Evolutionary conservation across 176 grass and related monocot species (phyloP).

Genomic region (Carex scoparia): DNA sequence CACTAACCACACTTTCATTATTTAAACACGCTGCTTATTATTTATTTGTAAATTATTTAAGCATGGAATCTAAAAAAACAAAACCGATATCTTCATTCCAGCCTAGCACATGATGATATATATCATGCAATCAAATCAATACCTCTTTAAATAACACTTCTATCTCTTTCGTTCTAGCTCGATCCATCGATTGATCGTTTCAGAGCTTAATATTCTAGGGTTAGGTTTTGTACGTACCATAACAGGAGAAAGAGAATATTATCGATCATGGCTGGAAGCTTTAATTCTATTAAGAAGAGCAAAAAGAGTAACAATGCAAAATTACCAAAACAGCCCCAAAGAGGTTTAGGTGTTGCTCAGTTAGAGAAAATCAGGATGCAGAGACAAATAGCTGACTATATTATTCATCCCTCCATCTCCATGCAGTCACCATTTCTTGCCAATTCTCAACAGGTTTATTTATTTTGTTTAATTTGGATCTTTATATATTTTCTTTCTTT

Average conservation of each 20-base stretch:
- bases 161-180: neutral
- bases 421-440: constrained; percentile 28
- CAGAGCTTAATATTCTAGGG: neutral
- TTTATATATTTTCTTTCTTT: neutral
- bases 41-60: neutral
- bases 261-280: neutral
- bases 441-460: neutral
- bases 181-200: neutral
- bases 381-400: constrained; percentile 58
- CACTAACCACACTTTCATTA: constrained; percentile 12
- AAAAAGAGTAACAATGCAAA: constrained; percentile 14
- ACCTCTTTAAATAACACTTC: neutral
- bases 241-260: neutral
- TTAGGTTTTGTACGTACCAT: neutral
- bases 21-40: neutral
- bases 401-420: constrained; percentile 38
- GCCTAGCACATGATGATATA: constrained; percentile 8
- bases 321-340: constrained; percentile 46
- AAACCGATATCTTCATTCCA: constrained; percentile 3
- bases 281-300: constrained; percentile 6
- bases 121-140: neutral
- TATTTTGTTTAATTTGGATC: neutral
- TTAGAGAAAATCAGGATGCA: constrained; percentile 80
- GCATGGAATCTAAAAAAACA: constrained; percentile 1
- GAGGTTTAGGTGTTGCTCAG: constrained; percentile 71